A percentile compares a stretch with the other conserved stretches of the same genome.
phyloP scores from a whole-genome alignment of 805 yeast genomes.

The Saccharomycopsis lassenensis region DNA sequence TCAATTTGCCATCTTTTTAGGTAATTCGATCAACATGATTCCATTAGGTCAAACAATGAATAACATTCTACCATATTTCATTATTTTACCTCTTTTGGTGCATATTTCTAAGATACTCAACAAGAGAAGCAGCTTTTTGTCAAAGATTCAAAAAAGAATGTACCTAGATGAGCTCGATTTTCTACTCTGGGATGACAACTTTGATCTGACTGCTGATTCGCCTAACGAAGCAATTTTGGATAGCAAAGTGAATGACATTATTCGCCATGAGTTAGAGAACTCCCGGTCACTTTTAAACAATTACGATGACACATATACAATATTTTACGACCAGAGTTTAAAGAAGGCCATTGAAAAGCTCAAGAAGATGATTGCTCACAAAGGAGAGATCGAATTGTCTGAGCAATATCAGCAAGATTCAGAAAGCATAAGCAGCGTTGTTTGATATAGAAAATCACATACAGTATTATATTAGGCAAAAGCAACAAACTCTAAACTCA shows the following conservation, averaged over 20 bases:
- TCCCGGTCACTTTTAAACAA: constrained; percentile 11
- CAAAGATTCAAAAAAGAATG: constrained; percentile 21
- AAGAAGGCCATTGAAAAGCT: neutral
- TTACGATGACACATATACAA: constrained; percentile 12
- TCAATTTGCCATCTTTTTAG: constrained; percentile 62
- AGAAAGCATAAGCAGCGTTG: no score
- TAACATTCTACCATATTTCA: constrained; percentile 64
- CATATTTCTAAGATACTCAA: constrained; percentile 49
- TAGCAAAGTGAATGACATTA: constrained; percentile 6
- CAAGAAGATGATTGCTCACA: neutral
- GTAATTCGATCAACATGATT: constrained; percentile 63
- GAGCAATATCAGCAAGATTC: no score
- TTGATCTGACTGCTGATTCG: constrained; percentile 1
- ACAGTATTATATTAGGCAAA: no score
- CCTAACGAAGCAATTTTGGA: constrained; percentile 6
- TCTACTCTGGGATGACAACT: constrained; percentile 19
- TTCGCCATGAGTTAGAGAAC: constrained; percentile 9
- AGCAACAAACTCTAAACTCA: no score
- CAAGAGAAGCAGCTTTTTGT: constrained; percentile 38
- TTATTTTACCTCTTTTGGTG: constrained; percentile 57
- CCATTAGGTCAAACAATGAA: constrained; percentile 64
- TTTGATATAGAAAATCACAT: no score
- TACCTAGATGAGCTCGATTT: constrained; percentile 22
- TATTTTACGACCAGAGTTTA: constrained; percentile 6
- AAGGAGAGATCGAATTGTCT: no score